phyloP scores from a whole-genome alignment of 1,139 yeast genomes.

The Protomyces macrosporus region DNA sequence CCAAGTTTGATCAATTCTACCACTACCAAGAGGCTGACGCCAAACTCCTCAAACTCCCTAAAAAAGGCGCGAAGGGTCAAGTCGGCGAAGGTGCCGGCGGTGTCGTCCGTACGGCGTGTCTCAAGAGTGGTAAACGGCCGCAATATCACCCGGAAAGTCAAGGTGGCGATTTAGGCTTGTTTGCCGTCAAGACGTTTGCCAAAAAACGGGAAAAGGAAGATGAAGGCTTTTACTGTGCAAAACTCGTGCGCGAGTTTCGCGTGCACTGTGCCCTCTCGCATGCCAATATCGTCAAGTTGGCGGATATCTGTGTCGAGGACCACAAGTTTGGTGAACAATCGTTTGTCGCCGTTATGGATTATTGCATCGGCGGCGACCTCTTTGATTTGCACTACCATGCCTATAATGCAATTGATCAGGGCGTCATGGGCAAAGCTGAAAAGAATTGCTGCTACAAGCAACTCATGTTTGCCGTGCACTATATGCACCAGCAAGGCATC shows the following conservation, averaged over 20 bases:
- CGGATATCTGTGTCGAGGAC: slow-evolving; percentile 50
- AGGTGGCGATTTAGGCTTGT: slow-evolving; percentile 37
- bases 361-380: slow-evolving; percentile 90
- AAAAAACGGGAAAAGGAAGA: slow-evolving; percentile 45
- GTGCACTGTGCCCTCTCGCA: slow-evolving; percentile 65
- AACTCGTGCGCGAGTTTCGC: slow-evolving; percentile 72
- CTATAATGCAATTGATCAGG: slow-evolving; percentile 31
- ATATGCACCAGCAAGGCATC: slow-evolving; percentile 64
- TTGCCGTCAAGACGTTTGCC: slow-evolving; percentile 69
- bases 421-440: slow-evolving; percentile 43
- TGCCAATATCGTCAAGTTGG: slow-evolving; percentile 62
- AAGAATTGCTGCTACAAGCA: slow-evolving; percentile 63
- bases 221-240: slow-evolving; percentile 55
- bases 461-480: slow-evolving; percentile 65
- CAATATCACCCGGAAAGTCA: slow-evolving; percentile 7
- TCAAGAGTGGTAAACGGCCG: slow-evolving; percentile 19
- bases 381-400: slow-evolving; percentile 51
- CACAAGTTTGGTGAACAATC: slow-evolving; percentile 33
- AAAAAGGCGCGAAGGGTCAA: slow-evolving; percentile 9
- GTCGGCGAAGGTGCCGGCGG: slow-evolving; percentile 28
- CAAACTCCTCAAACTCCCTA: slow-evolving; percentile 12
- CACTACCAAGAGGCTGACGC: slow-evolving; percentile 19
- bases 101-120: slow-evolving; percentile 21
- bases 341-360: slow-evolving; percentile 87
- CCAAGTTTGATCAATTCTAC: slow-evolving; percentile 14